Evolutionary conservation across 306 rosid genomes (phyloP).

Genomic region (Cucurbita moschata): DNA sequence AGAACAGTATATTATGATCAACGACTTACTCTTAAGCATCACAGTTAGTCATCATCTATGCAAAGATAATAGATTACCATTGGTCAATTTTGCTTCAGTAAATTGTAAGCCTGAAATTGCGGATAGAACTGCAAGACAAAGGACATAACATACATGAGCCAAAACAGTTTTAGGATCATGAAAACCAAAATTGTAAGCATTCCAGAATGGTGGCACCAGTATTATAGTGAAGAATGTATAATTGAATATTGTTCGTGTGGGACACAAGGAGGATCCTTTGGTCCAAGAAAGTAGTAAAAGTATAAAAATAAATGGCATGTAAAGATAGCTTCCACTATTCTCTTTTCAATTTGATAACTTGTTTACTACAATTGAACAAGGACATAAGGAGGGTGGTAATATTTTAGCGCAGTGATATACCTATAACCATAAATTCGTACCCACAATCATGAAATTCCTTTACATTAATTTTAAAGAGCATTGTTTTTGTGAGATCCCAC

Average conservation of each 20-base stretch:
- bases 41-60: background rate
- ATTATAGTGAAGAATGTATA: background rate
- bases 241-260: background rate
- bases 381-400: background rate
- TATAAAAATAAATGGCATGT: background rate
- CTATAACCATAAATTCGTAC: background rate
- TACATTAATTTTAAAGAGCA: background rate
- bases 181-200: background rate
- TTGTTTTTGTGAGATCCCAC: background rate
- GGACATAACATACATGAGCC: background rate
- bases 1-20: conserved; percentile 1
- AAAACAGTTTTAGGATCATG: background rate
- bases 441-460: background rate
- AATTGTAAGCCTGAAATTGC: conserved; percentile 66
- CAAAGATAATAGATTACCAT: conserved; percentile 26
- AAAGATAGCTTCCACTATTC: background rate
- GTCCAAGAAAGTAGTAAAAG: background rate
- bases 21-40: conserved; percentile 1
- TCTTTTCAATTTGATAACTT: background rate
- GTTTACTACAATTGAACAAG: background rate
- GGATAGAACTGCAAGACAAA: conserved; percentile 52
- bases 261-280: background rate
- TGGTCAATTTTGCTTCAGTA: conserved; percentile 37
- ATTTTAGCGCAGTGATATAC: background rate
- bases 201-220: background rate